Base-by-base conservation (phyloP, 768 basidiomycete species). In the Paxillus ammoniavirescens region DNA sequence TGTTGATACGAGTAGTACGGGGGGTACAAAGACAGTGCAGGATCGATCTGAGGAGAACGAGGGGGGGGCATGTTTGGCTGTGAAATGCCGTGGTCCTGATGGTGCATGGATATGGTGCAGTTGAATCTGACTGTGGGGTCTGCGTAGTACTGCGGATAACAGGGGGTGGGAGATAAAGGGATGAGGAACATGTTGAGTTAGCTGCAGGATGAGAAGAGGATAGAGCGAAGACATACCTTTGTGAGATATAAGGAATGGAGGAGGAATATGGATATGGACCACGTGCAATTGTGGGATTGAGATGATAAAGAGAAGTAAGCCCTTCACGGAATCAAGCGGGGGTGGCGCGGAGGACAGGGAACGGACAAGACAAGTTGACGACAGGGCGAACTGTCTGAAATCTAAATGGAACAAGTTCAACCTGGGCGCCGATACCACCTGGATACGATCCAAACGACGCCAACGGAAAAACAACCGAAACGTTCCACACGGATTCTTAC, bases 21-120 rank as follows among this genome's bases (percentile, higher is more conserved):
- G 4, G 87, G 74, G 54, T 86, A 87, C 31, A 87, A 70, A n/a
- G 84, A 75, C 6, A 91, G 76, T 4, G 86, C 73, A 18, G 88
- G 88, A 70, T 91, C 87, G 50, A 89, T 85, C 41, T 84, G 75
- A 0, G 84, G 80, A 23, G 86, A 83, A 49, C 80, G 78, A 52
- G 84, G 79, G 53, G 71, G 71, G 56, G 60, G 70, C 72, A 73
- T 73, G 69, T 63, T 71, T 37, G 66, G 61, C 62, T 71, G 69
- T 60, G 70, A 66, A 50, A 72, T 56, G 60, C 55, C 57, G 55
- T 79, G 79, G 55, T 77, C 75, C 49, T 78, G 75, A 57, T 73
- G 75, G 52, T 73, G 77, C 56, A 70, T 70, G 58, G 73, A 66
- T 68, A 76, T 70, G 54, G 68, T 61, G 60, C 77, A 72, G 67